A percentile compares a stretch with the other conserved stretches of the same genome.
Evolutionary conservation across 495 filamentous ascomycete species (phyloP).

Genomic region (Penicillium ochrochloron): DNA sequence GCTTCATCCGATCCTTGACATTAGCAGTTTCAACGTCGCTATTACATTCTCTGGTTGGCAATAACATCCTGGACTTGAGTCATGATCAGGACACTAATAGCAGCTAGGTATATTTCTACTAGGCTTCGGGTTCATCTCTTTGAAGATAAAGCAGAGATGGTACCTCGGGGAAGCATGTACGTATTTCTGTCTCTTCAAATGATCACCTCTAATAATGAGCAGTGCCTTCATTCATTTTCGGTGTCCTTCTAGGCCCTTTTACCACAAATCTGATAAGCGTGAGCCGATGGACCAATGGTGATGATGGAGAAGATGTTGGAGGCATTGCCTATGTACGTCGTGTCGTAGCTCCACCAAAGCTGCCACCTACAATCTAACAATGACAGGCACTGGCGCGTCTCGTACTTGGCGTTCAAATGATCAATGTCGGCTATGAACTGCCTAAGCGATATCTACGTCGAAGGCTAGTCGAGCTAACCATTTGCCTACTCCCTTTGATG

Average conservation of each 20-base stretch:
- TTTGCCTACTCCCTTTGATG: constrained; percentile 47
- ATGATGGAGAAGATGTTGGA: constrained; percentile 41
- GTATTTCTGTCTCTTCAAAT: constrained; percentile 23
- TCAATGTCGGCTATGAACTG: constrained; percentile 41
- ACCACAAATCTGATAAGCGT: constrained; percentile 53
- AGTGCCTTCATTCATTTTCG: constrained; percentile 58
- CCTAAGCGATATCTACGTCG: constrained; percentile 41
- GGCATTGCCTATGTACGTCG: constrained; percentile 50
- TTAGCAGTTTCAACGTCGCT: constrained; percentile 57
- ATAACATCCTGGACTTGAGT: not conserved
- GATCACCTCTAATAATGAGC: constrained; percentile 7
- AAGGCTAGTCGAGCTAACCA: constrained; percentile 36
- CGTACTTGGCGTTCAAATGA: constrained; percentile 59
- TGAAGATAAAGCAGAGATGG: constrained; percentile 58
- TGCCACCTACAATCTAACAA: constrained; percentile 2
- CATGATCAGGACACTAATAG: not conserved
- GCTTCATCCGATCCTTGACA: constrained; percentile 54
- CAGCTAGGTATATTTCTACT: constrained; percentile 38
- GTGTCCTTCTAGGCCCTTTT: constrained; percentile 53
- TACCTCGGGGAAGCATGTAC: constrained; percentile 62
- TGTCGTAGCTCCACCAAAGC: not conserved
- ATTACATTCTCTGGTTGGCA: constrained; percentile 49
- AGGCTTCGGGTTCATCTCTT: constrained; percentile 53
- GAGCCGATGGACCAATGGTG: constrained; percentile 44
- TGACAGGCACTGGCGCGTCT: constrained; percentile 50